Conservation (phyloP, 441 rosid species). For the Gossypium aridum region DNA sequence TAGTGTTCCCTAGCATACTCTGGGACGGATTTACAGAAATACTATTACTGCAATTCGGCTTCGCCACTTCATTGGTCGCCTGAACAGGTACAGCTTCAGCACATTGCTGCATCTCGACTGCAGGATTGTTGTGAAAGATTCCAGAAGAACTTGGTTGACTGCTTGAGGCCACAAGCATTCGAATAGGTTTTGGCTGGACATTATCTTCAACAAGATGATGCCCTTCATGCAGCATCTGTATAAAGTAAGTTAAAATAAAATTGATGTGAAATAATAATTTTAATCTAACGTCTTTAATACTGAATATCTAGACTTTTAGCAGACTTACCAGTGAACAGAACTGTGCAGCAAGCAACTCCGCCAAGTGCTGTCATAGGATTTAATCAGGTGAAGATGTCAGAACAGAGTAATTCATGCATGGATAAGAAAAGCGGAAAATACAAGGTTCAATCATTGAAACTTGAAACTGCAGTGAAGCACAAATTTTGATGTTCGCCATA, state of each 20-base stretch:
- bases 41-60: constrained; percentile 46
- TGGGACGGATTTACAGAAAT: constrained; percentile 43
- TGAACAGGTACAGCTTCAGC: constrained; percentile 57
- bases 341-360: constrained; percentile 84
- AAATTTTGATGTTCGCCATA: neutral
- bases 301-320: neutral
- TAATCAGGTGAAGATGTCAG: constrained; percentile 27
- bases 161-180: constrained; percentile 37
- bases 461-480: neutral
- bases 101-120: constrained; percentile 52
- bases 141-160: constrained; percentile 48
- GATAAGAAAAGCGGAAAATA: constrained; percentile 6
- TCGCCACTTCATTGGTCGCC: constrained; percentile 43
- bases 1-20: constrained; percentile 42
- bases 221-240: constrained; percentile 83
- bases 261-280: constrained; percentile 4
- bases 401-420: constrained; percentile 11
- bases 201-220: constrained; percentile 40
- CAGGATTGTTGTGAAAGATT: constrained; percentile 44
- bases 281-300: neutral
- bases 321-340: constrained; percentile 68
- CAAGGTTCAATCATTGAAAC: constrained; percentile 2
- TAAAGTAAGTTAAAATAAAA: constrained; percentile 19
- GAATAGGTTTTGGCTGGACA: constrained; percentile 49
- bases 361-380: constrained; percentile 55